Base-by-base conservation (phyloP, 2,329 filamentous ascomycete genomes). In the Monilinia fructigena region DNA sequence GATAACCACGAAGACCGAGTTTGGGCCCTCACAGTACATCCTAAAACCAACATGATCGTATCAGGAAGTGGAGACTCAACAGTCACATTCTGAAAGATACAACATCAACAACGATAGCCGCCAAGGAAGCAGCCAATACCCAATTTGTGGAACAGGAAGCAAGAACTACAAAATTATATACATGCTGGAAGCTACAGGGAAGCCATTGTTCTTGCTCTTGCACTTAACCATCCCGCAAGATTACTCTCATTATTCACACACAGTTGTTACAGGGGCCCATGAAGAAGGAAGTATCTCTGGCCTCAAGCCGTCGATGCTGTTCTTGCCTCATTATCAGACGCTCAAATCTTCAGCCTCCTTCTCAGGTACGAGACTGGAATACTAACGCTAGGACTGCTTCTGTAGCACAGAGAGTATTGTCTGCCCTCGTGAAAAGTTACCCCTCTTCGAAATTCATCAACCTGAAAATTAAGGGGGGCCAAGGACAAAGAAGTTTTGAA, bases 1-100 rank as follows among this genome's bases (percentile, higher is more conserved):
- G 95, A 99, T 79, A 98, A 98, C 78, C 95, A 99, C 77, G 93
- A 93, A 73, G 95, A 99, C 78, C 87, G 95, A 66, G 93, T 98
- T 0, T 97, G 93, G 93, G 93, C 93, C 0, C 81, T 98, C 23
- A 86, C 92, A 5, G 86, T 92, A 14, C 84, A 94, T 76, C 83
- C 89, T 55, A 75, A 82, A 54, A 85, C 82, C 12, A 86, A 93
- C 73, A 88, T 88, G 60, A 85, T 99, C 63, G 89, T 96, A 47
- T 98, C 95, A 8, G 95, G 93, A 47, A 93, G 92, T 67, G 94
- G 91, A 63, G 95, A 99, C 78, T 93, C 93, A 45, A 93, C 92
- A 0, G 86, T 99, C 48, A 96, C 92, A 0, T 97, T 98, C 80
- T 99, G 95, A 88, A 88, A 73, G 95, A 99, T 75, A 97, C 93